Base-by-base conservation (phyloP, 2,329 filamentous ascomycete genomes). In the Talaromyces sp. region DNA sequence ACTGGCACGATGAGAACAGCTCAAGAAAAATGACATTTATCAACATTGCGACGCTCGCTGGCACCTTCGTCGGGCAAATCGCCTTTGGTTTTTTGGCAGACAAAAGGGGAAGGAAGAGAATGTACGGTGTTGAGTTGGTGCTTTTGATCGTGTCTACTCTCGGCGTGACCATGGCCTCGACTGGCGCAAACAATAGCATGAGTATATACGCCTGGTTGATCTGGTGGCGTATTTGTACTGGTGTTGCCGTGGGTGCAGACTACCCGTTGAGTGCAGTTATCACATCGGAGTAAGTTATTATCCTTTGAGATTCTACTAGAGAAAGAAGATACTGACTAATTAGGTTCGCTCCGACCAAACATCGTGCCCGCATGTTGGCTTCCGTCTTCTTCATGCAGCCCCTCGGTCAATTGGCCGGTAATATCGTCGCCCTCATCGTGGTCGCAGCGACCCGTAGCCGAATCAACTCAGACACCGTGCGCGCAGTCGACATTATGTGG, bases 301-400 rank as follows among this genome's bases (percentile, higher is more conserved):
- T 28, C 3, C 28, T 28, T 28, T 6, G 25, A 12, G 28, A 5
- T 3, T 39, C 54, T 57, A 14, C 12, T 44, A 25, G 28, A 2
- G 12, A 46, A 37, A 6, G 39, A 4, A 40, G n/a, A 56, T 28
- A 58, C 31, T 65, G 46, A 63, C 23, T 16, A 14, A 2, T 1
- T 52, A 80, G 78, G 65, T 81, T 82, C 60, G 79, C 80, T 2
- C 78, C 79, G 0, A 88, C 85, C 0, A 83, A 82, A 55, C 86
- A 86, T n/a, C 79, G 87, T 56, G 84, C 83, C n/a, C 84, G 81
- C 21, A 89, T 89, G 87, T 77, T 90, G 66, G 84, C 87, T 5
- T 82, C 82, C 3, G 86, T 90, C 35, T 89, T 90, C 70, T 80
- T 88, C 67, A 88, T 88, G 83, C 87, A 90, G 67, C 86, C 87